Percentiles rank a stretch among this genome's conserved stretches.
Evolutionary conservation across 805 yeast species (phyloP).

Genomic region (Wickerhamomyces rabaulensis): DNA sequence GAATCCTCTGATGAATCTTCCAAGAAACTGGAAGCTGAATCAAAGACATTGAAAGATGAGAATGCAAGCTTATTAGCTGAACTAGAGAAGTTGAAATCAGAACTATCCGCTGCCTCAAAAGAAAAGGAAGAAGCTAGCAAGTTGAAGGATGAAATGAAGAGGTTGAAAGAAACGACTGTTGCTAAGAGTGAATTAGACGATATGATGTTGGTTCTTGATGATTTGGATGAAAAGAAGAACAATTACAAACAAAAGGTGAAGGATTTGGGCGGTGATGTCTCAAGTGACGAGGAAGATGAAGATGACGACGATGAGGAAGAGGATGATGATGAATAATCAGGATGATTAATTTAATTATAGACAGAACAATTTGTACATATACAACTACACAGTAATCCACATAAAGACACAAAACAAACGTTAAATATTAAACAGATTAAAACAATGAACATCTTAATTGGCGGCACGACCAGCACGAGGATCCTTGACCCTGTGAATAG

Average conservation of each 20-base stretch:
- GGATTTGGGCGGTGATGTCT: constrained; percentile 51
- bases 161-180: constrained; percentile 24
- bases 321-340: constrained; percentile 15
- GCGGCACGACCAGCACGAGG: constrained; percentile 22
- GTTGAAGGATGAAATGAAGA: constrained; percentile 11
- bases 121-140: constrained; percentile 16
- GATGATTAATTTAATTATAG: background rate
- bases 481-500: constrained; percentile 55
- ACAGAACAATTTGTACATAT: background rate
- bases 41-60: constrained; percentile 1
- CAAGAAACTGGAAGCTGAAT: background rate
- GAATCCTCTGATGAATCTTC: background rate
- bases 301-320: constrained; percentile 58
- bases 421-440: background rate
- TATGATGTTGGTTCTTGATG: constrained; percentile 68
- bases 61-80: constrained; percentile 2
- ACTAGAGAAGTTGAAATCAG: constrained; percentile 4
- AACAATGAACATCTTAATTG: background rate
- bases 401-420: background rate
- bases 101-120: background rate
- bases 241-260: constrained; percentile 50
- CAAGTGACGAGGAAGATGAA: constrained; percentile 68
- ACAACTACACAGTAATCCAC: background rate
- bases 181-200: constrained; percentile 63
- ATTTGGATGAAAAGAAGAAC: constrained; percentile 63